Percentiles rank a stretch among this genome's conserved stretches.
These are phyloP conservation scores for Stagonosporopsis vannaccii DNA, from an alignment of 2,329 filamentous ascomycete species.

Conservation along the genomic window DNA sequence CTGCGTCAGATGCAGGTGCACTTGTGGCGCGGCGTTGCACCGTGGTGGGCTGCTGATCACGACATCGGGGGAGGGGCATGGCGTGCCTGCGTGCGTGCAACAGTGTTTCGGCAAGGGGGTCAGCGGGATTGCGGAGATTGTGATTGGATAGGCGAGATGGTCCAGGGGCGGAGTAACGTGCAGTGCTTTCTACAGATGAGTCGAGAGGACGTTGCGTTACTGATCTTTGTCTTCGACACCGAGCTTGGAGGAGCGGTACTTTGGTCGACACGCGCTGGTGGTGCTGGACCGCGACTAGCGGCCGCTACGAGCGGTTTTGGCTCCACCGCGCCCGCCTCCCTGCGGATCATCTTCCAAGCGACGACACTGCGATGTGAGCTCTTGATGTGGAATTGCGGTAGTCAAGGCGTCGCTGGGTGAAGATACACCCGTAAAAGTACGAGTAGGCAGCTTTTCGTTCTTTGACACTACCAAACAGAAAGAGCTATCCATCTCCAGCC, in stretches of 20 bases:
- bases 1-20: conserved; percentile 2
- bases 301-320: not conserved
- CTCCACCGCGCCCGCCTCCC: not conserved
- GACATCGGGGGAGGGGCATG: conserved; percentile 25
- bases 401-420: not conserved
- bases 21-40: not conserved
- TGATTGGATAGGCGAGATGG: conserved; percentile 14
- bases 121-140: conserved; percentile 13
- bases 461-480: too few relatives aligned
- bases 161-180: not conserved
- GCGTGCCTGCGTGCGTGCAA: conserved; percentile 5
- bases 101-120: conserved; percentile 9
- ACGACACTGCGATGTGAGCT: not conserved
- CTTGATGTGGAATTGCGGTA: too few relatives aligned
- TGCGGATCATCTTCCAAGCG: not conserved
- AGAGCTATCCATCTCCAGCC: not conserved
- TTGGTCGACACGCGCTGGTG: not conserved
- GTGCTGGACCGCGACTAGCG: not conserved
- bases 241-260: not conserved
- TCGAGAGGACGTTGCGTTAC: not conserved
- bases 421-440: not conserved
- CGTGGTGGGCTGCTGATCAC: conserved; percentile 27
- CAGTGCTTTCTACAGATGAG: not conserved
- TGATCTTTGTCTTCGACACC: not conserved
- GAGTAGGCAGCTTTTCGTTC: too few relatives aligned